These are phyloP conservation scores for Nothopassalora personata DNA, from an alignment of 2,329 filamentous ascomycete species.

Conservation along the genomic window DNA sequence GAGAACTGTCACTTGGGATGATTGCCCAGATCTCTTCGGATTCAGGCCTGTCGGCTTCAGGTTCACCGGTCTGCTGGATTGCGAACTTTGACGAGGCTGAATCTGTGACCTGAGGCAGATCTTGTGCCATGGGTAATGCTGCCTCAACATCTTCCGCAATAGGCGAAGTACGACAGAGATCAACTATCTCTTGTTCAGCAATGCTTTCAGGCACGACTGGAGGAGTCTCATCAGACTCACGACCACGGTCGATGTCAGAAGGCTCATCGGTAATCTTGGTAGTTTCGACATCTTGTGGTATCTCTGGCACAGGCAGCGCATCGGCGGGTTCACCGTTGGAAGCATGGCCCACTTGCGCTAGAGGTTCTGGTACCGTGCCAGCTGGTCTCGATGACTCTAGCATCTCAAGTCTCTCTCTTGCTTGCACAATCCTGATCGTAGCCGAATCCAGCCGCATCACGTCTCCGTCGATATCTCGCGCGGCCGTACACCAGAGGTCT, in stretches of 20 bases:
- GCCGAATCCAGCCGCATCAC: slow-evolving; percentile 1
- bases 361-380: not conserved
- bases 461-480: slow-evolving; percentile 58
- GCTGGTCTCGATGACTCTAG: not conserved
- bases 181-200: not conserved
- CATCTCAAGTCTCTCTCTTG: not conserved
- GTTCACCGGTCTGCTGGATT: not conserved
- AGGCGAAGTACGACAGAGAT: slow-evolving; percentile 11
- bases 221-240: too few relatives aligned
- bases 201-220: not conserved
- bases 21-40: slow-evolving; percentile 13
- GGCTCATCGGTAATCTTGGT: not conserved
- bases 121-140: not conserved
- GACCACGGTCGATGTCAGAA: not conserved
- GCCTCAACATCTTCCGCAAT: not conserved
- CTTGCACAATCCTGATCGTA: not conserved
- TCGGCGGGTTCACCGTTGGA: not conserved
- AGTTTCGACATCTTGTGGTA: not conserved
- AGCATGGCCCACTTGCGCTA: not conserved
- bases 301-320: not conserved
- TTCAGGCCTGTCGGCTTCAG: not conserved
- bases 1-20: slow-evolving; percentile 14
- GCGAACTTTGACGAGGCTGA: not conserved
- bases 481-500: slow-evolving; percentile 65
- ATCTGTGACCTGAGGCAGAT: not conserved